Evolutionary conservation across 2,329 filamentous ascomycete genomes (phyloP).

Genomic region (Furcasterigmium sp.): DNA sequence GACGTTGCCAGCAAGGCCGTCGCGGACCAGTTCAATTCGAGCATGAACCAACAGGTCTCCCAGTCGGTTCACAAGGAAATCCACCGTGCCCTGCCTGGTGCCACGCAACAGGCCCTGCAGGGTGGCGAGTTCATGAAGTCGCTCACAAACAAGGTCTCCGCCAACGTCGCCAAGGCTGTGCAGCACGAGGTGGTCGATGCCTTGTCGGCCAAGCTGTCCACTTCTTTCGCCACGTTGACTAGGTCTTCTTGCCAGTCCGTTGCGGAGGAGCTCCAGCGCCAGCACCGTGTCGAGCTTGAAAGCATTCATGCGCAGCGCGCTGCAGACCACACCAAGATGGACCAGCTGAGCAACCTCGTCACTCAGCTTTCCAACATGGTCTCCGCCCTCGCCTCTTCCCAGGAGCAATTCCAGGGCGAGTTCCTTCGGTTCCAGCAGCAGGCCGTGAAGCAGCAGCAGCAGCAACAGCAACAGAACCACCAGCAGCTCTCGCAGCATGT

Average conservation of each 20-base stretch:
- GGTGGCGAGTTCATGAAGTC: conserved; percentile 67
- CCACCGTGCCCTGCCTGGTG: conserved; percentile 61
- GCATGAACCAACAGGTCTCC: conserved; percentile 62
- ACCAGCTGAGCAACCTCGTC: conserved; percentile 64
- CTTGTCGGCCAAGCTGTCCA: conserved; percentile 59
- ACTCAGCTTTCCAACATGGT: conserved; percentile 64
- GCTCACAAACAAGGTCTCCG: conserved; percentile 67
- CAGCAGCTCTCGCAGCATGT: conserved; percentile 6
- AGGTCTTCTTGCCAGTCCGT: conserved; percentile 63
- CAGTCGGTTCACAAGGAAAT: conserved; percentile 67
- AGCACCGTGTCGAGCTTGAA: conserved; percentile 45
- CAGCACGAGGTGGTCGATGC: conserved; percentile 62
- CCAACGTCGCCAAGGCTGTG: conserved; percentile 60
- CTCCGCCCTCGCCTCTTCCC: conserved; percentile 62
- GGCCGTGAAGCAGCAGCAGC: conserved; percentile 34
- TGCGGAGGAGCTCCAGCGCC: conserved; percentile 62
- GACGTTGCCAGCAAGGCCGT: conserved; percentile 63
- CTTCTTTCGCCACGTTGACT: conserved; percentile 60
- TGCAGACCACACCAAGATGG: conserved; percentile 59
- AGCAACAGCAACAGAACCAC: conserved; percentile 15
- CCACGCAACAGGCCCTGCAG: conserved; percentile 63
- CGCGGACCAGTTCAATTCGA: conserved; percentile 64
- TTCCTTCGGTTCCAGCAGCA: conserved; percentile 53
- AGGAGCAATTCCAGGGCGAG: conserved; percentile 63
- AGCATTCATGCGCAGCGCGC: conserved; percentile 44